Evolutionary conservation across 352 stramenopile genomes (phyloP).

Genomic region (Phytophthora sojae): DNA sequence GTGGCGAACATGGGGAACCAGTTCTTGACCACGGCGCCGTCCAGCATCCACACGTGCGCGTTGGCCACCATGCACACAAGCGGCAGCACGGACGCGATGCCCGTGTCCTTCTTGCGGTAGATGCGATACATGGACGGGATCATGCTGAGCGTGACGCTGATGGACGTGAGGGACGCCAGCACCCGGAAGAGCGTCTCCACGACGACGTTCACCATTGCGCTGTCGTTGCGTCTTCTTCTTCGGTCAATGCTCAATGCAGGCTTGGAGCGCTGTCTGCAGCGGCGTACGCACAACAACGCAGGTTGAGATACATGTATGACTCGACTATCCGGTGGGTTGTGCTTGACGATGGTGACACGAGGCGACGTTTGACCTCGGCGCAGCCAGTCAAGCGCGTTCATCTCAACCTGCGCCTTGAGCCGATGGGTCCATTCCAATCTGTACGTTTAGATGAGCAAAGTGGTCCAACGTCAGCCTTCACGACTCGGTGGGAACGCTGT

Average conservation of each 20-base stretch:
- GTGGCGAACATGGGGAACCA: slow-evolving; percentile 54
- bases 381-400: slow-evolving; percentile 23
- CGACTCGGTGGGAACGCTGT: neutral
- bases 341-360: slow-evolving; percentile 23
- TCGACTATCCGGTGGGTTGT: slow-evolving; percentile 1
- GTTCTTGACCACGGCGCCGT: slow-evolving; percentile 39
- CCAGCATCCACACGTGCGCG: slow-evolving; percentile 46
- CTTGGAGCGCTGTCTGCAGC: neutral
- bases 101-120: slow-evolving; percentile 43
- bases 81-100: slow-evolving; percentile 41
- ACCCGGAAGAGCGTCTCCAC: slow-evolving; percentile 45
- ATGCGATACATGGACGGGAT: slow-evolving; percentile 45
- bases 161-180: slow-evolving; percentile 36
- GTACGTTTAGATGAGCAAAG: slow-evolving; percentile 18
- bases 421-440: neutral
- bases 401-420: slow-evolving; percentile 21
- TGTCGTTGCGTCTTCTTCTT: no score
- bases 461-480: neutral
- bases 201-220: slow-evolving; percentile 33
- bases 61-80: slow-evolving; percentile 47
- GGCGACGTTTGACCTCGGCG: slow-evolving; percentile 7
- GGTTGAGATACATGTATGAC: slow-evolving; percentile 22
- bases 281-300: neutral
- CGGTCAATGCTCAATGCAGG: neutral
- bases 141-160: slow-evolving; percentile 48